phyloP scores from a whole-genome alignment of 331 rosid species.

The Cydonia oblonga region DNA sequence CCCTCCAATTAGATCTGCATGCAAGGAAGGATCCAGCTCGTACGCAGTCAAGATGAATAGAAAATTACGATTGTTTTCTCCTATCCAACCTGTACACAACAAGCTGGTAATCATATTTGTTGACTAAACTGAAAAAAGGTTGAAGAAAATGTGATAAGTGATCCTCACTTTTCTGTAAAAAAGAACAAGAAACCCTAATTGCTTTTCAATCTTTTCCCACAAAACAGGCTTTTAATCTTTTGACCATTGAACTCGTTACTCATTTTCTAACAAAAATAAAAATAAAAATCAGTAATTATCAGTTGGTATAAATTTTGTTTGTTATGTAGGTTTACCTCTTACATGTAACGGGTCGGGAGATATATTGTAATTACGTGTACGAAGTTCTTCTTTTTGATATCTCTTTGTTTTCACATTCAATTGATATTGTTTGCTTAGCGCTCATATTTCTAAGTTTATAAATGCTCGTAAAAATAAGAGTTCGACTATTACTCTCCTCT shows the following conservation, averaged over 20 bases:
- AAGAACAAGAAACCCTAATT: conserved; percentile 26
- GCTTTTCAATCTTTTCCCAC: conserved; percentile 44
- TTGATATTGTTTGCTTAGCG: not conserved
- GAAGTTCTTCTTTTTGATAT: not conserved
- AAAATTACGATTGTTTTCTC: conserved; percentile 11
- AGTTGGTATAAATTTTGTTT: not conserved
- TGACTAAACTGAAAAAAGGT: conserved; percentile 40
- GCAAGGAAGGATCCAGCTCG: conserved; percentile 27
- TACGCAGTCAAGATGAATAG: conserved; percentile 14
- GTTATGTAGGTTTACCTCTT: not conserved
- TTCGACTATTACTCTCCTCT: too few species aligned
- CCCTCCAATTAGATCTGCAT: not conserved
- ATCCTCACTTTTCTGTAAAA: conserved; percentile 24
- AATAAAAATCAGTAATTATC: not conserved
- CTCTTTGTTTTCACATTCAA: too few species aligned
- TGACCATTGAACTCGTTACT: conserved; percentile 37
- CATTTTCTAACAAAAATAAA: not conserved
- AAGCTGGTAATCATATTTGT: conserved; percentile 54
- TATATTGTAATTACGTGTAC: too few species aligned
- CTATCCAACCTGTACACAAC: conserved; percentile 44
- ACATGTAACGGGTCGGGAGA: too few species aligned
- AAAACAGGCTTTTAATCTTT: conserved; percentile 21
- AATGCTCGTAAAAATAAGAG: too few species aligned
- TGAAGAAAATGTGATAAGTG: conserved; percentile 28
- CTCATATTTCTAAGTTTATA: too few species aligned